Conservation (phyloP, 495 filamentous ascomycete genomes). For the Clavariopsis aquatica region DNA sequence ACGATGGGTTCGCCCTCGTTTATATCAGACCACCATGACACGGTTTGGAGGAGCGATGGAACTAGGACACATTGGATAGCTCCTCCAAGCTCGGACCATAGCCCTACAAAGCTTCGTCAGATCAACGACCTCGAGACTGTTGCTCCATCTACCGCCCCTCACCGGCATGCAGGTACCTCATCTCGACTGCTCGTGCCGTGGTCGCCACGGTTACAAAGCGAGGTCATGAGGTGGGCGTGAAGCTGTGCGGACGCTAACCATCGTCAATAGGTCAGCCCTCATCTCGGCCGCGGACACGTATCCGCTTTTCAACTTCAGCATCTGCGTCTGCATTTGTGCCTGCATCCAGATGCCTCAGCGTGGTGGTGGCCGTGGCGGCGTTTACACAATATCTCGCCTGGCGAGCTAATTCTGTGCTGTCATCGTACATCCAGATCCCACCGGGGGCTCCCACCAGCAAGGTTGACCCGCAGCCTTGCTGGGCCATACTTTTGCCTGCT, state of each 20-base stretch:
- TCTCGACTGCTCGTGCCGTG: neutral
- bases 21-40: neutral
- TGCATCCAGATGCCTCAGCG: neutral
- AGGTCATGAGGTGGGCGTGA: slow-evolving; percentile 13
- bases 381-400: slow-evolving; percentile 9
- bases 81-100: slow-evolving; percentile 2
- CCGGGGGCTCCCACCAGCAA: neutral
- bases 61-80: neutral
- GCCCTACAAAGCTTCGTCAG: slow-evolving; percentile 27
- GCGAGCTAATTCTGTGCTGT: slow-evolving; percentile 19
- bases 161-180: slow-evolving; percentile 23
- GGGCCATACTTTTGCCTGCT: slow-evolving; percentile 19
- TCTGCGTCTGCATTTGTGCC: slow-evolving; percentile 5
- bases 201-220: slow-evolving; percentile 1
- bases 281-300: slow-evolving; percentile 29
- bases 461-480: slow-evolving; percentile 10
- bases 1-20: neutral
- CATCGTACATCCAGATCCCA: slow-evolving; percentile 16
- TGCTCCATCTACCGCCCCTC: slow-evolving; percentile 14
- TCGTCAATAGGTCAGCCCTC: slow-evolving; percentile 7
- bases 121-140: slow-evolving; percentile 5
- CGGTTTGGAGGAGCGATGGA: neutral
- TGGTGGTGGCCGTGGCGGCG: slow-evolving; percentile 3
- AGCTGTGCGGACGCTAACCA: slow-evolving; percentile 10
- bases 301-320: neutral